Evolutionary conservation across 2,329 filamentous ascomycete genomes (phyloP), one percentile per base, ranked within the genome.

Genomic region (Paraphoma chrysanthemicola): DNA sequence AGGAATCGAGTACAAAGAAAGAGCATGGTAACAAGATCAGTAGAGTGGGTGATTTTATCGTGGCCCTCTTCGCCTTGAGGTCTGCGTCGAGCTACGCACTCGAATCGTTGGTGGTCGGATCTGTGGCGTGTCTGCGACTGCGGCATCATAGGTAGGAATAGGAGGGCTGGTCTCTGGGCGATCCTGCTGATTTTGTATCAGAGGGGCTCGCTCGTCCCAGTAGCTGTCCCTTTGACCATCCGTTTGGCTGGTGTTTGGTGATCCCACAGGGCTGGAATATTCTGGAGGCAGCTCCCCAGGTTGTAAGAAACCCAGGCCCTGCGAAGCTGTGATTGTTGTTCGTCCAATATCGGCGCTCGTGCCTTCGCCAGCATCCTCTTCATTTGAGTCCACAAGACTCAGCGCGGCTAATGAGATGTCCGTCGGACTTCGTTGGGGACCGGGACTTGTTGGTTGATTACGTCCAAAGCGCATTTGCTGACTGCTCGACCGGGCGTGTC

Each of bases 321-420:
- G 73, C 11, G 65, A 56, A 29, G 60, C 63, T 30, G 68, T 51
- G 48, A 65, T 60, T 45, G 66, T 55, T 17, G 55, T 53, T 38
- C 31, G 49, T 12, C 65, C 62, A n/a, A 66, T 62, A 29, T 73
- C 68, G 12, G 71, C 62, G 67, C 89, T 90, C 23, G 86, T 84
- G 54, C 93, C 91, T 70, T 92, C 91, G n/a, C 83, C 86, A 53
- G 88, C 85, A 64, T 93, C 89, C 60, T 86, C 89, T 60, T 86
- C 85, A 49, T 87, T 79, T 4, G 85, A 85, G 53, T 88, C 84
- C 51, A 90, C 83, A 56, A 90, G 90, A 44, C 91, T 88, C 51
- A 97, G 84, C 69, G 94, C 92, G 29, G 93, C 91, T 46, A 99
- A 85, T 8, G 93, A 97, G 64, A 99, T 99, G 75, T 98, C 95